Percentiles rank a stretch among this genome's conserved stretches.
These are phyloP conservation scores for Boletellus emodensis DNA, from an alignment of 768 basidiomycete genomes.

Conservation along the genomic window DNA sequence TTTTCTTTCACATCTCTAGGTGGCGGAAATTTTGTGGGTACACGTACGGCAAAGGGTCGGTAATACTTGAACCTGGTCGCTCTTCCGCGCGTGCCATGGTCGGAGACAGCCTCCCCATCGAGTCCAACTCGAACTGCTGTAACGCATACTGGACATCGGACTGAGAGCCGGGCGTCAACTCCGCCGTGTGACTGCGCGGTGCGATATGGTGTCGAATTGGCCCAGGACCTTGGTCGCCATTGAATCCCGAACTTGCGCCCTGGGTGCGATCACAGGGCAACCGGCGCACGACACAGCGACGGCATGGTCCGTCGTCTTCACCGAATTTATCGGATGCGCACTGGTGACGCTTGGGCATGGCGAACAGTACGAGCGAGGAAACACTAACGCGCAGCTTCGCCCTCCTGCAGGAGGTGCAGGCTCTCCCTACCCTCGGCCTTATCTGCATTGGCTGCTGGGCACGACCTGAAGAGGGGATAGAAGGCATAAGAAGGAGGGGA, in stretches of 20 bases:
- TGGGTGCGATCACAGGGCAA: slow-evolving; percentile 18
- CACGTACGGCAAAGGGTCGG: slow-evolving; percentile 9
- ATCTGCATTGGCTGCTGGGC: slow-evolving; percentile 9
- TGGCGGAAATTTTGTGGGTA: neutral
- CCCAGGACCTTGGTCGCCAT: slow-evolving; percentile 13
- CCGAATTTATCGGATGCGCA: slow-evolving; percentile 18
- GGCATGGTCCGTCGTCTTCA: slow-evolving; percentile 15
- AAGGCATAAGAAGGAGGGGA: slow-evolving; percentile 14
- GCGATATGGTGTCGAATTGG: slow-evolving; percentile 1
- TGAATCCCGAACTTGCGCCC: slow-evolving; percentile 16
- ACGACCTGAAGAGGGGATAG: slow-evolving; percentile 4
- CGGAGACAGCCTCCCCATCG: neutral
- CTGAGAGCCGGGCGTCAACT: slow-evolving; percentile 2
- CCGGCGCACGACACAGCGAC: slow-evolving; percentile 16
- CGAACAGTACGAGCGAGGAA: neutral
- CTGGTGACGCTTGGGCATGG: slow-evolving; percentile 10
- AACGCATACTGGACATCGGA: neutral
- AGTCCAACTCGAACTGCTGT: slow-evolving; percentile 6
- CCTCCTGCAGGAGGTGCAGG: slow-evolving; percentile 20
- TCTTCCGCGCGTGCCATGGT: slow-evolving; percentile 1
- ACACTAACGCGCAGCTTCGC: slow-evolving; percentile 18
- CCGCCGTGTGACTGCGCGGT: slow-evolving; percentile 7
- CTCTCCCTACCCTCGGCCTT: slow-evolving; percentile 12
- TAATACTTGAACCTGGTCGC: slow-evolving; percentile 3
- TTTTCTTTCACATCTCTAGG: neutral